phyloP scores from a whole-genome alignment of 2,329 filamentous ascomycete species.

The Aspergillus sp. region DNA sequence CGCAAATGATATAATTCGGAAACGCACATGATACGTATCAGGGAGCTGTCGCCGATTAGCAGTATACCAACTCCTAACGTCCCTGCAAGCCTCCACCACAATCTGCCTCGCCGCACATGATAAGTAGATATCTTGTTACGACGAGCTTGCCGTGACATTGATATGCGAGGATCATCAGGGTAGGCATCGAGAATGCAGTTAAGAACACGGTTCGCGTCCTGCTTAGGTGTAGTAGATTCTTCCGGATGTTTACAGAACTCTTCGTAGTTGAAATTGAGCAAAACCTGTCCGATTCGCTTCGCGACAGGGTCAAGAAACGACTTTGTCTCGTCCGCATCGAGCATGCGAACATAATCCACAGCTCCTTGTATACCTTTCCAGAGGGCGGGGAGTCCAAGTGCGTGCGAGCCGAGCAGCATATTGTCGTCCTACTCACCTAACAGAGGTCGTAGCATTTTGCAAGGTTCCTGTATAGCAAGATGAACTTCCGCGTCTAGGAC shows the following conservation, averaged over 20 bases:
- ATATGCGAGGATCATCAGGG: conserved; percentile 1
- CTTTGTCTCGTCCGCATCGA: conserved; percentile 57
- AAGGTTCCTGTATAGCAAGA: background rate
- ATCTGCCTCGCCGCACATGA: conserved; percentile 1
- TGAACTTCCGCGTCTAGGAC: background rate
- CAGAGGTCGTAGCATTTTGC: conserved; percentile 57
- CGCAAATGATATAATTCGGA: conserved; percentile 1
- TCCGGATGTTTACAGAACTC: conserved; percentile 2
- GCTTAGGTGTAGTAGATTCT: conserved; percentile 1
- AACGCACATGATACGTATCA: conserved; percentile 1
- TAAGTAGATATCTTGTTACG: conserved; percentile 2
- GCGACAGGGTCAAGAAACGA: conserved; percentile 47
- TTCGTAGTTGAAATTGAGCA: conserved; percentile 4
- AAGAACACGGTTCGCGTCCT: background rate
- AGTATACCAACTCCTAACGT: conserved; percentile 1
- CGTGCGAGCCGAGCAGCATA: conserved; percentile 1
- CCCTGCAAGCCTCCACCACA: conserved; percentile 1
- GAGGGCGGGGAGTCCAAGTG: conserved; percentile 3
- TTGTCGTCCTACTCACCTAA: conserved; percentile 2
- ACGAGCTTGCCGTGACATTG: background rate
- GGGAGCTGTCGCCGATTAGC: background rate
- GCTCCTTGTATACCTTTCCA: conserved; percentile 4
- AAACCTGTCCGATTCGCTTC: conserved; percentile 1
- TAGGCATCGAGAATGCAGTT: conserved; percentile 2
- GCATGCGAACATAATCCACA: conserved; percentile 3